Evolutionary conservation across 163 green algal genomes (phyloP).

Genomic region (Volvox carteri): DNA sequence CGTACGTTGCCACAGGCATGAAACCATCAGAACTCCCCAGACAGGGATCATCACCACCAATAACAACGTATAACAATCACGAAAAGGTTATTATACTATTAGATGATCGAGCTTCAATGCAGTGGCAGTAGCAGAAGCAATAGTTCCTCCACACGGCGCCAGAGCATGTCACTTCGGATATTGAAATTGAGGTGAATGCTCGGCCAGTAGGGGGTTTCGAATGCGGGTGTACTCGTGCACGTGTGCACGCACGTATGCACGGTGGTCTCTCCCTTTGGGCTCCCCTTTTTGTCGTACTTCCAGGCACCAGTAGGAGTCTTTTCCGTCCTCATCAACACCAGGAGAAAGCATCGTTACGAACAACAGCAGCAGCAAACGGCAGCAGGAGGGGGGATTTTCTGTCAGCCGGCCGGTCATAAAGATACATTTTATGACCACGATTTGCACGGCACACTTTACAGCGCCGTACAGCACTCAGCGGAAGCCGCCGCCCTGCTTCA

Average conservation of each 20-base stretch:
- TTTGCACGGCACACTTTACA: no score
- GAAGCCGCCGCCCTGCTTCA: no score
- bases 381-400: no score
- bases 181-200: background rate
- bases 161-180: background rate
- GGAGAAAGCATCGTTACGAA: no score
- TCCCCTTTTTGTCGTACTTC: background rate
- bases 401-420: no score
- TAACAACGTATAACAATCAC: background rate
- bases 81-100: no score
- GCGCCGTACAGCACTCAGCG: no score
- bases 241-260: background rate
- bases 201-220: no score
- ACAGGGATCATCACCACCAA: background rate
- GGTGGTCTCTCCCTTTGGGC: background rate
- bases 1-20: background rate
- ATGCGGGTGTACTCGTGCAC: no score
- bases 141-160: background rate
- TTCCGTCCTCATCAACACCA: background rate
- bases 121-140: background rate
- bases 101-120: no score
- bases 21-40: background rate
- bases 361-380: no score
- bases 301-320: background rate
- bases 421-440: no score